Conservation (phyloP, 1,284 basidiomycete genomes). For the Cutaneotrichosporon dermatis region DNA sequence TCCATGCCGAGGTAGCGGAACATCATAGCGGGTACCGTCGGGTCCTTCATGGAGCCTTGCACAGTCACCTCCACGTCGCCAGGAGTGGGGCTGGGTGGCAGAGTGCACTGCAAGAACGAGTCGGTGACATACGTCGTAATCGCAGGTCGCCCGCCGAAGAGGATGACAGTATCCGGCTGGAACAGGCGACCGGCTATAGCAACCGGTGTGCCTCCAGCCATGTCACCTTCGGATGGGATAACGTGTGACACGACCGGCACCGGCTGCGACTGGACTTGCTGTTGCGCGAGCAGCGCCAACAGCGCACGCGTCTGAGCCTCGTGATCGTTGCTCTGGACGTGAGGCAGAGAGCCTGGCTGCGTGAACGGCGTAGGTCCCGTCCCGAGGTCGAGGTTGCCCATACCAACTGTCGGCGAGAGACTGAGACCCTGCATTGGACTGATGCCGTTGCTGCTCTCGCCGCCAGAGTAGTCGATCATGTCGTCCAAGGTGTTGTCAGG, state of each 20-base stretch:
- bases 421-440: constrained; percentile 21
- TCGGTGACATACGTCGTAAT: constrained; percentile 88
- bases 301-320: constrained; percentile 22
- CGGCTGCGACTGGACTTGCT: constrained; percentile 12
- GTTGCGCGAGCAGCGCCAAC: constrained; percentile 13
- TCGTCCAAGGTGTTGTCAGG: constrained; percentile 36
- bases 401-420: constrained; percentile 15
- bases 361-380: constrained; percentile 4
- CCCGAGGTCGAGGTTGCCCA: constrained; percentile 18
- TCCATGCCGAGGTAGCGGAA: constrained; percentile 41
- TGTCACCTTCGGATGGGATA: constrained; percentile 87
- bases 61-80: constrained; percentile 86
- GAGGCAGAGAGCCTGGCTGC: not conserved
- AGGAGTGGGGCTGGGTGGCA: constrained; percentile 76
- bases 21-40: constrained; percentile 27
- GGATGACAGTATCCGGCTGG: constrained; percentile 57
- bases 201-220: constrained; percentile 88
- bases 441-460: constrained; percentile 23
- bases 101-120: constrained; percentile 85
- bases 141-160: constrained; percentile 81
- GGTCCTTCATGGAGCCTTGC: constrained; percentile 53
- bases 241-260: constrained; percentile 54
- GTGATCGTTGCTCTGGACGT: constrained; percentile 10
- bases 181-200: constrained; percentile 91
- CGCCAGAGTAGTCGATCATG: constrained; percentile 43